Evolutionary conservation across 139 green algal genomes (phyloP).

Genomic region (Tetraselmis chui): DNA sequence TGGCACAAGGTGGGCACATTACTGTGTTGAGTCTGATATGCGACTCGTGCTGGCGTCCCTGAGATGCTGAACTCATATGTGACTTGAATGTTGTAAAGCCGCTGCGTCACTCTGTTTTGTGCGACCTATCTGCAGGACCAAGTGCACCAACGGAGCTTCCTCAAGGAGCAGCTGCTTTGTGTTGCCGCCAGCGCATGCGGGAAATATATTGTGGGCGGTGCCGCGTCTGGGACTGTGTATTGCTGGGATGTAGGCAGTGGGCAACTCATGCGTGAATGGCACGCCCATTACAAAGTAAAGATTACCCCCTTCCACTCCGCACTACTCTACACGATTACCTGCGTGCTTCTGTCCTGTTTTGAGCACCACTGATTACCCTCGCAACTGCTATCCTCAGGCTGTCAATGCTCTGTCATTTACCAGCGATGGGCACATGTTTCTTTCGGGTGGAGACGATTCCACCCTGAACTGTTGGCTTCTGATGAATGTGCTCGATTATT

Average conservation of each 20-base stretch:
- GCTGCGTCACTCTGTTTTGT: not conserved
- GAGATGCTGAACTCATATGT: not conserved
- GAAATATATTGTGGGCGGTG: slow-evolving; percentile 46
- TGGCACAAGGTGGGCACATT: slow-evolving; percentile 61
- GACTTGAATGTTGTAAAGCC: not conserved
- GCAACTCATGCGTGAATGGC: slow-evolving; percentile 69
- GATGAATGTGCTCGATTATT: not conserved
- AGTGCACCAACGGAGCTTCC: slow-evolving; percentile 60
- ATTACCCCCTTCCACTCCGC: not conserved
- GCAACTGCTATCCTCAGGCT: slow-evolving; percentile 15
- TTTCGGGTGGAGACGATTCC: slow-evolving; percentile 30
- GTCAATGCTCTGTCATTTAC: slow-evolving; percentile 24
- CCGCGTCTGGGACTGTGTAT: slow-evolving; percentile 55
- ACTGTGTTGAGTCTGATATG: not conserved
- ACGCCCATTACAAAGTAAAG: slow-evolving; percentile 81
- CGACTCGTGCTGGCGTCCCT: not conserved
- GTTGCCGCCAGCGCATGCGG: slow-evolving; percentile 53
- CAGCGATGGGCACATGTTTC: slow-evolving; percentile 30
- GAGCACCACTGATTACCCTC: too few species aligned
- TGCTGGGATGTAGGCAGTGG: slow-evolving; percentile 72
- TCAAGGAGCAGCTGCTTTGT: slow-evolving; percentile 41
- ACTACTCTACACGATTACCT: not conserved
- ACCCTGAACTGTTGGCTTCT: not conserved
- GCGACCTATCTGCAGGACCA: slow-evolving; percentile 45
- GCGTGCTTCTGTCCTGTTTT: too few species aligned